phyloP scores from a whole-genome alignment of 805 yeast species.

The Cyberlindnera galapagoensis region DNA sequence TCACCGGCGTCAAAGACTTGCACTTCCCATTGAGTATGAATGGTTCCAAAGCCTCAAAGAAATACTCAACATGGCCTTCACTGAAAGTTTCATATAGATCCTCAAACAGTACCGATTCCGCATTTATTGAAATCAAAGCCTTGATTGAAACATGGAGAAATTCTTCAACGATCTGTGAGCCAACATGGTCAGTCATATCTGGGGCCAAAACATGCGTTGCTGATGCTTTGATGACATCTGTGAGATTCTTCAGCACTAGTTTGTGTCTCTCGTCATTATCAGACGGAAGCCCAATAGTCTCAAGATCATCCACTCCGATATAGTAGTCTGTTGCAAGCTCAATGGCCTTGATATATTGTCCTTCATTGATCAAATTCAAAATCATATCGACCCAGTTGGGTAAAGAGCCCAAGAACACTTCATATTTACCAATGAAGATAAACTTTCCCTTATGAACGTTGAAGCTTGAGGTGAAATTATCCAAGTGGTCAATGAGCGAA shows the following conservation, averaged over 20 bases:
- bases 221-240: constrained; percentile 42
- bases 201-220: constrained; percentile 19
- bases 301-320: constrained; percentile 37
- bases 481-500: constrained; percentile 8
- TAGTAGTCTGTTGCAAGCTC: constrained; percentile 48
- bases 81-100: constrained; percentile 39
- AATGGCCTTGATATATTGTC: constrained; percentile 51
- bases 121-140: constrained; percentile 33
- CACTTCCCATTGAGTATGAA: constrained; percentile 44
- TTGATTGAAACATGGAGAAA: constrained; percentile 34
- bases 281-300: constrained; percentile 52
- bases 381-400: constrained; percentile 56
- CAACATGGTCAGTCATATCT: constrained; percentile 5
- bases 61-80: constrained; percentile 27
- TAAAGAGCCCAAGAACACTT: constrained; percentile 49
- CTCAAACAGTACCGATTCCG: constrained; percentile 34
- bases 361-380: constrained; percentile 53
- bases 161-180: constrained; percentile 23
- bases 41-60: constrained; percentile 47
- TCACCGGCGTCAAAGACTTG: constrained; percentile 48
- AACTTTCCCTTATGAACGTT: constrained; percentile 39
- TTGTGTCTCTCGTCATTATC: constrained; percentile 36
- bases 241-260: constrained; percentile 46
- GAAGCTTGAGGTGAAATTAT: constrained; percentile 23
- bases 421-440: constrained; percentile 46